Conservation (phyloP, 306 rosid species). For the Acacia acuminata region DNA sequence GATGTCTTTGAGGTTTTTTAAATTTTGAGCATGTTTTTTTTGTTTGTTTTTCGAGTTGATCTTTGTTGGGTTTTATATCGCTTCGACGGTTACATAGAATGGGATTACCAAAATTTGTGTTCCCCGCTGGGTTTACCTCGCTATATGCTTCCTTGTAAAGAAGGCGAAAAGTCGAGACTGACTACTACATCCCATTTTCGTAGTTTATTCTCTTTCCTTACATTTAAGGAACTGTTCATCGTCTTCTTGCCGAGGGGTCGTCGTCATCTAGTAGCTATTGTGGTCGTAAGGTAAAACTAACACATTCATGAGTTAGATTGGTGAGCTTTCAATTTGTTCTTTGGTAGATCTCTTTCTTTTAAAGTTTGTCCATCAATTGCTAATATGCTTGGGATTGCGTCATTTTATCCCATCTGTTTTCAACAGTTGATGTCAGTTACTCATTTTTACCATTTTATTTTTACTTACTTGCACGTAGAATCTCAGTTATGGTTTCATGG, state of each 20-base stretch:
- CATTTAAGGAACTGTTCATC: constrained; percentile 33
- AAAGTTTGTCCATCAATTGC: background rate
- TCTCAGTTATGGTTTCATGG: background rate
- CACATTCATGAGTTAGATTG: background rate
- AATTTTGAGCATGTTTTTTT: background rate
- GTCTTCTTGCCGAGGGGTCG: constrained; percentile 39
- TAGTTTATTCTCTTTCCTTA: constrained; percentile 40
- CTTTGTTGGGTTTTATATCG: constrained; percentile 88
- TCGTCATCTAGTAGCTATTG: constrained; percentile 40
- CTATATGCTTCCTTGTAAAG: constrained; percentile 74
- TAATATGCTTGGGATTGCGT: background rate
- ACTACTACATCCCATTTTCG: constrained; percentile 44
- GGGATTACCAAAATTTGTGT: constrained; percentile 75
- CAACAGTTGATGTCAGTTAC: background rate
- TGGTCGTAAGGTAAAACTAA: constrained; percentile 53
- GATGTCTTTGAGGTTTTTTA: background rate
- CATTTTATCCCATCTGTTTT: background rate
- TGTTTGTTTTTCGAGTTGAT: constrained; percentile 58
- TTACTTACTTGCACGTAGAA: background rate
- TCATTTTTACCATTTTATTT: background rate
- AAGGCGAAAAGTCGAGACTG: background rate
- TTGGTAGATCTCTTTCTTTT: background rate
- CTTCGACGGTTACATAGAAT: constrained; percentile 76
- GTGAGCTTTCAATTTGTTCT: background rate
- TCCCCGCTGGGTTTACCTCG: constrained; percentile 17